A percentile compares a stretch with the other conserved stretches of the same genome.
Conservation (phyloP, 2,329 filamentous ascomycete species). For the Teratosphaeriaceae sp. region DNA sequence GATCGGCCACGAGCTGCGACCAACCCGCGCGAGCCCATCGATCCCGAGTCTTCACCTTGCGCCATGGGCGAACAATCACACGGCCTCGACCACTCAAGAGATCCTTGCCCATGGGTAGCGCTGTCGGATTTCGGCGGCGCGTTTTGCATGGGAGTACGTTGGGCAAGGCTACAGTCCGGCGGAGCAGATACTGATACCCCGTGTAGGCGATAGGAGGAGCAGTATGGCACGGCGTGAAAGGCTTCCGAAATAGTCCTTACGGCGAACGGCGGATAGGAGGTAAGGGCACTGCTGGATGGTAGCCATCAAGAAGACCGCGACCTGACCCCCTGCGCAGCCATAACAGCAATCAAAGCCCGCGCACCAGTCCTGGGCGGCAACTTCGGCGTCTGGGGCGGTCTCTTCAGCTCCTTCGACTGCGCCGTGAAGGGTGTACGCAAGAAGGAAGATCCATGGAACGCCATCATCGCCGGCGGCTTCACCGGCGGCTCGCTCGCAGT, state of each 20-base stretch:
- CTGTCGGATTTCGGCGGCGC: constrained; percentile 97
- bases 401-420: constrained; percentile 96
- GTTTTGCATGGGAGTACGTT: constrained; percentile 86
- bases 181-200: not conserved
- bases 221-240: constrained; percentile 97
- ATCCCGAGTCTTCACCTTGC: not conserved
- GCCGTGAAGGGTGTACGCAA: constrained; percentile 79
- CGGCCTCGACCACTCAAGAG: constrained; percentile 85
- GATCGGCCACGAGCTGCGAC: not conserved
- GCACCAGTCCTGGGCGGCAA: constrained; percentile 95
- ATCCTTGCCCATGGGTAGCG: constrained; percentile 95
- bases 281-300: too few relatives aligned
- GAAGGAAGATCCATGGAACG: constrained; percentile 98
- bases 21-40: not conserved
- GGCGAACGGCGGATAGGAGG: constrained; percentile 91
- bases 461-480: constrained; percentile 95
- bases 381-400: constrained; percentile 94
- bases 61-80: constrained; percentile 17
- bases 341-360: constrained; percentile 96
- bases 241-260: constrained; percentile 49
- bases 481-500: constrained; percentile 89
- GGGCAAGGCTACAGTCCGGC: not conserved
- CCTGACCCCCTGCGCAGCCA: constrained; percentile 40
- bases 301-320: too few relatives aligned
- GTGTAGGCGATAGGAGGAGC: constrained; percentile 41